Conservation (phyloP, 2,329 filamentous ascomycete species). For the Pseudogymnoascus sp. region DNA sequence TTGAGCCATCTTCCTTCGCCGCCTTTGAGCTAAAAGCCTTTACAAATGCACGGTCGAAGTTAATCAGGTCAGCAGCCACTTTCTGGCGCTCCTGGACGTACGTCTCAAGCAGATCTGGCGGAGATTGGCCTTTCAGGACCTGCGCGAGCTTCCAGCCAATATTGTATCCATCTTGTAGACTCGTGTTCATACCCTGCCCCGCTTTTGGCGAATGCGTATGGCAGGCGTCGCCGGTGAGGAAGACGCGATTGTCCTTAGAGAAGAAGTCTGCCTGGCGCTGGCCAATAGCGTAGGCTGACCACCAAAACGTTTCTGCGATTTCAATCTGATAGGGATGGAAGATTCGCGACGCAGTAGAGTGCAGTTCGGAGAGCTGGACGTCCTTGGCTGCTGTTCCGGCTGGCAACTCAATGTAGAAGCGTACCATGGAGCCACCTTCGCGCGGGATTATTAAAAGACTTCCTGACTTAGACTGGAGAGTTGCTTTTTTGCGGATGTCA, state of each 20-base stretch:
- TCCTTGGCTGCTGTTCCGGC: conserved; percentile 43
- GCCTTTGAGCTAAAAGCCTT: conserved; percentile 41
- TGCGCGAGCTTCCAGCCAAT: conserved; percentile 51
- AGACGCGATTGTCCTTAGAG: conserved; percentile 43
- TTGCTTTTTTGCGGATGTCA: conserved; percentile 49
- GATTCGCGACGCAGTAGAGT: conserved; percentile 37
- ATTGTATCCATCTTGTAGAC: conserved; percentile 52
- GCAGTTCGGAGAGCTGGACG: conserved; percentile 46
- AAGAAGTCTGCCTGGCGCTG: conserved; percentile 52
- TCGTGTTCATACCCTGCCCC: conserved; percentile 49
- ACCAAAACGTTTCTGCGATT: conserved; percentile 35
- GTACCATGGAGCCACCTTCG: conserved; percentile 45
- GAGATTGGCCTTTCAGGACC: conserved; percentile 37
- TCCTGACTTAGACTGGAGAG: conserved; percentile 45
- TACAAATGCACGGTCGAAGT: conserved; percentile 48
- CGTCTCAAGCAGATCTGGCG: conserved; percentile 36
- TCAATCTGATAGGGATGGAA: conserved; percentile 21
- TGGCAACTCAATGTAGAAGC: conserved; percentile 53
- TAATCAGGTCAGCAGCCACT: conserved; percentile 48
- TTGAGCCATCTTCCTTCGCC: conserved; percentile 24
- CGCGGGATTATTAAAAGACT: conserved; percentile 54
- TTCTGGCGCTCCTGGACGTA: conserved; percentile 45
- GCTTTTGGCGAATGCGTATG: conserved; percentile 56
- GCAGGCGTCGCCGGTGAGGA: conserved; percentile 47
- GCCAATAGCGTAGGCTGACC: conserved; percentile 48